Evolutionary conservation across 1,284 basidiomycete genomes (phyloP).

Genomic region (Meripilus lineatus): DNA sequence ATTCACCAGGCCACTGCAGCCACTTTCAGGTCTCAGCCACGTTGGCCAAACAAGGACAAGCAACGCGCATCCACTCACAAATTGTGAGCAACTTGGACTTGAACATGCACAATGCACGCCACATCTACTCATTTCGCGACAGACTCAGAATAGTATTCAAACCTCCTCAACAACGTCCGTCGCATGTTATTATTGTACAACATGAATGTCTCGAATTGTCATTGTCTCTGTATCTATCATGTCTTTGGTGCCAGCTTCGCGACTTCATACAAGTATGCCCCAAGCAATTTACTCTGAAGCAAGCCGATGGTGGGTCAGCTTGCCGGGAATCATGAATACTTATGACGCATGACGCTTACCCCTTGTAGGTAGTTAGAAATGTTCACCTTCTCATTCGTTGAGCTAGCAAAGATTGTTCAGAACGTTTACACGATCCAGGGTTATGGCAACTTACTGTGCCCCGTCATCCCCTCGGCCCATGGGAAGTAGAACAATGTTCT

Average conservation of each 20-base stretch:
- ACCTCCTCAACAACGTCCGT: neutral
- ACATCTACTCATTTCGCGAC: neutral
- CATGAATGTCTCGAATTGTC: neutral
- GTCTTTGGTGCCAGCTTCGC: conserved; percentile 27
- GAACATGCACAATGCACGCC: neutral
- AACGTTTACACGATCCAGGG: neutral
- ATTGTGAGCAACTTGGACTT: neutral
- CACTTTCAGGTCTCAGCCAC: neutral
- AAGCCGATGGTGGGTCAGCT: no score
- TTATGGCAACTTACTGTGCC: conserved; percentile 62
- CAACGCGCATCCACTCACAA: neutral
- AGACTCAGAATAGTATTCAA: neutral
- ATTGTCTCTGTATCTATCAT: neutral
- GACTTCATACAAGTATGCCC: conserved; percentile 82
- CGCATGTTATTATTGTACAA: neutral
- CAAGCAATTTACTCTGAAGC: conserved; percentile 70
- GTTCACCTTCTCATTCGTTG: conserved; percentile 97
- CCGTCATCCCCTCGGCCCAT: conserved; percentile 95
- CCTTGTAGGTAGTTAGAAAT: conserved; percentile 91
- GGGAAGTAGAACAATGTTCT: conserved; percentile 83
- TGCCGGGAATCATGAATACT: no score
- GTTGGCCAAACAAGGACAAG: neutral
- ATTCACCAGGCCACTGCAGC: neutral
- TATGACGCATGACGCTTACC: conserved; percentile 3
- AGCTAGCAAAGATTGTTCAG: conserved; percentile 37